Evolutionary conservation across 768 basidiomycete species (phyloP), one percentile per base, ranked within the genome.

Genomic region (Hirschioporus abietinus): DNA sequence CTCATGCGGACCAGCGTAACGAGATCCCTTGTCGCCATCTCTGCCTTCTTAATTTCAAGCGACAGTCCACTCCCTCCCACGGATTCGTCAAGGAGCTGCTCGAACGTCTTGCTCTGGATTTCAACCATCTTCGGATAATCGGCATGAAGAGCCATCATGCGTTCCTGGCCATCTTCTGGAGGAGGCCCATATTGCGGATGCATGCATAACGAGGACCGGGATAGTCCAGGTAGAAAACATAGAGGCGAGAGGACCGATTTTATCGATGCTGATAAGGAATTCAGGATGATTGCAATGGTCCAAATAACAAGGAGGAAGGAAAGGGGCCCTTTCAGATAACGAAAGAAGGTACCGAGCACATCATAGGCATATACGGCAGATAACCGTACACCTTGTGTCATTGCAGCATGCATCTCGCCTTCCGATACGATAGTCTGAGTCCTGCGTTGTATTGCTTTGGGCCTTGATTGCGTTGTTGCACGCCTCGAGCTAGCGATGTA

Each of bases 11-110:
- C 87, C 30, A 91, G 79, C 6, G 84, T 81, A 17, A 84, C 77
- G 64, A 93, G 79, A 72, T 93, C 91, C 25, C 75, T 78, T 0
- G 88, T 90, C 17, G 90, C 92, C 84, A 92, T 87, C 70, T 92
- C 88, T 17, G 90, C 87, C 74, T 87, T 88, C 76, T 91, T 86
- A 69, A 93, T 83, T 65, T 90, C 85, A 59, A 90, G 72, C 5
- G 89, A 85, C 42, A 93, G 73, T 6, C 80, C 80, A 0, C 88
- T 84, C 0, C 85, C 83, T 1, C 88, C 86, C 0, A 82, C 79
- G 0, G 87, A 80, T 60, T 86, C 84, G 62, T 84, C 85, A 26
- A 89, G 73, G 20, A 92, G 75, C 69, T 89, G 80, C 64, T 86
- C 88, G 66, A 92, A 86, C 1, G 83, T 83, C 58, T 83, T 78